Evolutionary conservation across 1,284 basidiomycete genomes (phyloP).

Genomic region (Dichomitus squalens): DNA sequence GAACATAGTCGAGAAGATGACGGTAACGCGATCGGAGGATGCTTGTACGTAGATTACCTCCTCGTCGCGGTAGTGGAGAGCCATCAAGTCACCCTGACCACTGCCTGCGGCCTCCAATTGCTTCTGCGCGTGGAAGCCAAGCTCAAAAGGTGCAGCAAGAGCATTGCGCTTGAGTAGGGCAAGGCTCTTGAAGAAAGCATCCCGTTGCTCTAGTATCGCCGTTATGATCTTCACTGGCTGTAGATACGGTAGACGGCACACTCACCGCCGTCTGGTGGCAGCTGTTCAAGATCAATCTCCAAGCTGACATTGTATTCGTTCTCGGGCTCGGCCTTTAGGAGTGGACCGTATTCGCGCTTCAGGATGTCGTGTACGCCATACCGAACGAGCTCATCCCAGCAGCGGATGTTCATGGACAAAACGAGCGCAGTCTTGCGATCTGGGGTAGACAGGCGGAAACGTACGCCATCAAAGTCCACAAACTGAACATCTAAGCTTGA

Average conservation of each 20-base stretch:
- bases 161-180: slow-evolving; percentile 93
- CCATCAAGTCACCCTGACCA: slow-evolving; percentile 84
- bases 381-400: slow-evolving; percentile 91
- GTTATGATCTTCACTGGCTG: neutral
- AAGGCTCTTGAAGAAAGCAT: slow-evolving; percentile 80
- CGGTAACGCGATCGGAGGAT: slow-evolving; percentile 92
- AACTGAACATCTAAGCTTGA: slow-evolving; percentile 92
- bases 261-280: slow-evolving; percentile 82
- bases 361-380: slow-evolving; percentile 88
- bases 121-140: slow-evolving; percentile 88
- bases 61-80: slow-evolving; percentile 93
- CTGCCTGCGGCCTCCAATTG: slow-evolving; percentile 72
- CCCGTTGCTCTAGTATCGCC: slow-evolving; percentile 65
- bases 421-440: slow-evolving; percentile 81
- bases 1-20: slow-evolving; percentile 97
- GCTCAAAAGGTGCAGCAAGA: slow-evolving; percentile 93
- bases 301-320: slow-evolving; percentile 91
- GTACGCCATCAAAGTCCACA: slow-evolving; percentile 97
- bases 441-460: slow-evolving; percentile 91
- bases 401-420: slow-evolving; percentile 96
- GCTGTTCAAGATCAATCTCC: slow-evolving; percentile 83
- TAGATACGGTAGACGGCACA: slow-evolving; percentile 19
- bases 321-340: slow-evolving; percentile 68
- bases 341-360: slow-evolving; percentile 81
- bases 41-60: slow-evolving; percentile 98